Evolutionary conservation across 2,329 filamentous ascomycete species (phyloP).

Genomic region (Lachnellula subtilissima): DNA sequence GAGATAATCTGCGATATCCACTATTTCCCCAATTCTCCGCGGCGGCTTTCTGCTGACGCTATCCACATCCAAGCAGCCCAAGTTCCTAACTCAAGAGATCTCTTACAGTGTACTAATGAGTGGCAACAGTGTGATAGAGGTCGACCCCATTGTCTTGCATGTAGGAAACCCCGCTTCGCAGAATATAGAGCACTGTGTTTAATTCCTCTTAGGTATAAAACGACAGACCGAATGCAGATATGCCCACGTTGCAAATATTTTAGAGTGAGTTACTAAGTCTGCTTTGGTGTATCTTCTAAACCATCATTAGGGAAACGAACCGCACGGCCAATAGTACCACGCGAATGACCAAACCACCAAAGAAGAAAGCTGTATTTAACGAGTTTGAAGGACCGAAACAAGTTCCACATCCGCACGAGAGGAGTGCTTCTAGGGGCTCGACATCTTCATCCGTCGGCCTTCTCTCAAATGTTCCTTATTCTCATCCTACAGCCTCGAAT

Average conservation of each 20-base stretch:
- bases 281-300: neutral
- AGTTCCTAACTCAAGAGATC: neutral
- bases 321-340: slow-evolving; percentile 48
- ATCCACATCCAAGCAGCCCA: no score
- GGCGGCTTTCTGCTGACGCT: no score
- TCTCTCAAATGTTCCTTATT: slow-evolving; percentile 69
- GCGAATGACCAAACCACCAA: slow-evolving; percentile 53
- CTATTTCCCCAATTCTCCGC: no score
- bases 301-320: slow-evolving; percentile 49
- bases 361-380: slow-evolving; percentile 41
- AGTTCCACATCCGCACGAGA: slow-evolving; percentile 17
- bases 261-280: slow-evolving; percentile 54
- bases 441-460: slow-evolving; percentile 47
- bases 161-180: slow-evolving; percentile 38
- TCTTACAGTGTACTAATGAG: slow-evolving; percentile 1
- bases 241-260: slow-evolving; percentile 69
- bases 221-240: slow-evolving; percentile 72
- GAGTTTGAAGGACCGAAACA: slow-evolving; percentile 22
- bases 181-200: neutral
- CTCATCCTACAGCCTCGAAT: slow-evolving; percentile 65
- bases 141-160: slow-evolving; percentile 63
- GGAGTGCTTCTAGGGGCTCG: slow-evolving; percentile 24
- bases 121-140: slow-evolving; percentile 63
- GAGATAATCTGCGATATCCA: no score
- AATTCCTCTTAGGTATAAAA: slow-evolving; percentile 57